Conservation (phyloP, 208 protist species). For the Giardia duodenalis region DNA sequence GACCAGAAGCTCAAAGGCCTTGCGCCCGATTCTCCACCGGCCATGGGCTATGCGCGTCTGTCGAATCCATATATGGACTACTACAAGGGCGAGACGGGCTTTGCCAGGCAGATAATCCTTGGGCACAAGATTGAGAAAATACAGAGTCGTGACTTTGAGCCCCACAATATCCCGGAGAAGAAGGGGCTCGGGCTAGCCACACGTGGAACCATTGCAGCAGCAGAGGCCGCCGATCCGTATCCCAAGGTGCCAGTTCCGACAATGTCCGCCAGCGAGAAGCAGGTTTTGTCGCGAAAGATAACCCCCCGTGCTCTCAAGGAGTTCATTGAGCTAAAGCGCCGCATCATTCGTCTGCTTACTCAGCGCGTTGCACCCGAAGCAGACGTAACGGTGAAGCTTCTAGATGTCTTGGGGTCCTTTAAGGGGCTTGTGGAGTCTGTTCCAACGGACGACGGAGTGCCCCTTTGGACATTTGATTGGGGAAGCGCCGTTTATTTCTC, state of each 20-base stretch:
- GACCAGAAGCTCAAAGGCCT: background rate
- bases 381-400: background rate
- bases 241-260: background rate
- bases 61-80: background rate
- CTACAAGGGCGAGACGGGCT: background rate
- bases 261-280: background rate
- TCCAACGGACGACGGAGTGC: background rate
- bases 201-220: no score
- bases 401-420: background rate
- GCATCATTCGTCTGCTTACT: background rate
- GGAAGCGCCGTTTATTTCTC: background rate
- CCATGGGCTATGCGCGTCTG: background rate
- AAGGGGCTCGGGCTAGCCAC: no score
- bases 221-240: background rate
- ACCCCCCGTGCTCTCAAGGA: background rate
- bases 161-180: background rate
- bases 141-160: background rate
- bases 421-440: background rate
- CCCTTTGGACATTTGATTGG: background rate
- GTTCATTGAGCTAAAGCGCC: background rate
- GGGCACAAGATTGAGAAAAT: background rate
- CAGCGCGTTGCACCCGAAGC: background rate
- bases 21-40: background rate
- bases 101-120: background rate
- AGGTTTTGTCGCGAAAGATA: background rate